Base-by-base conservation (phyloP, 2,329 filamentous ascomycete genomes). In the Colletotrichum lupini region DNA sequence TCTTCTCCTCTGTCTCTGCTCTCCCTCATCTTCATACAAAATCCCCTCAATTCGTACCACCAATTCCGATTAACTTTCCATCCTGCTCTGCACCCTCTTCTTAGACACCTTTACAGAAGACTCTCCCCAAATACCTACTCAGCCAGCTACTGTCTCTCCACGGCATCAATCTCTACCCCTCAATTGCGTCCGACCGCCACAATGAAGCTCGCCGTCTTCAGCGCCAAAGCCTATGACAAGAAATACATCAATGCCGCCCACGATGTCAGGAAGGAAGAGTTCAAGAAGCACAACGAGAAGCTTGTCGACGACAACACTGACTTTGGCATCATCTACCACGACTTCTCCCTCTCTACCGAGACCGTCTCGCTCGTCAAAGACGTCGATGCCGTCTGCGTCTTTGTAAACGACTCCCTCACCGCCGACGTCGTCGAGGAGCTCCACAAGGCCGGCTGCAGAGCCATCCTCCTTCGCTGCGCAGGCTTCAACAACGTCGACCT, bases 401-500 rank as follows among this genome's bases (percentile, higher is more conserved):
- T 93, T 77, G 92, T 93, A 79, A 93, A 93, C 80, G 92, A 93
- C 81, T 81, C 81, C 5, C 83, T 92, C 24, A 82, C 85, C 66
- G 84, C 81, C 5, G 78, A 82, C 1, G 88, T 92, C 52, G 84
- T 93, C 56, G 80, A 83, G 24, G 81, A 83, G 0, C 86, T 93
- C 9, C 82, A 86, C 66, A 73, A 78, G 24, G 75, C 80, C 55
- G 90, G 90, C 77, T 85, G 91, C 57, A 85, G 85, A 60, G 89
- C 89, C 64, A 85, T 93, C 75, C 87, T 92, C 28, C 85, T 93
- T 68, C 90, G 92, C 65, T 93, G 92, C 80, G 92, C 92, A 1
- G 92, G 92, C 69, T 92, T 86, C 85, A 92, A 93, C 83, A 90
- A 92, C 76, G 88, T 93, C 72, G 89, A 93, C 78, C 87, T 93